Evolutionary conservation across 805 yeast genomes (phyloP).

Genomic region (Jamesozyma gamospora): DNA sequence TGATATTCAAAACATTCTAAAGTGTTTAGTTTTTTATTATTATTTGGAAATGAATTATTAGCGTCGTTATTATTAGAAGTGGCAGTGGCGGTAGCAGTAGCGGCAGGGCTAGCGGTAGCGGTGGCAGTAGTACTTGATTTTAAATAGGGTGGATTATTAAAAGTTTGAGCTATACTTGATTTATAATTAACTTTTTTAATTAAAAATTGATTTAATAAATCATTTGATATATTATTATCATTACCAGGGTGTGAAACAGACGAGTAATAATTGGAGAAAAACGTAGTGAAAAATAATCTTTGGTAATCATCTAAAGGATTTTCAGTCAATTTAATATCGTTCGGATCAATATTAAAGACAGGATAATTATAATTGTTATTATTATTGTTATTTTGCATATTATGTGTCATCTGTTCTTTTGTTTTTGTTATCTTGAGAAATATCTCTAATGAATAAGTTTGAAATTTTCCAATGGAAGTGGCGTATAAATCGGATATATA

Average conservation of each 20-base stretch:
- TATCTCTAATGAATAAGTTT: no score
- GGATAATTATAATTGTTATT: conserved; percentile 6
- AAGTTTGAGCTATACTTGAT: conserved; percentile 15
- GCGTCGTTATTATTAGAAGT: background rate
- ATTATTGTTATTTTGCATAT: background rate
- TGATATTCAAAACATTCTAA: conserved; percentile 25
- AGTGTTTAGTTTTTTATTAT: conserved; percentile 2
- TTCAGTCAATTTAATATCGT: conserved; percentile 11
- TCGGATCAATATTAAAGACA: conserved; percentile 10
- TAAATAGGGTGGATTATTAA: conserved; percentile 7
- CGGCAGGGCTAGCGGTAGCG: background rate
- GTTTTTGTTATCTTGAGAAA: no score
- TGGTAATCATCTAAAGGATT: conserved; percentile 28
- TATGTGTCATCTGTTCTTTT: background rate
- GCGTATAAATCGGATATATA: no score
- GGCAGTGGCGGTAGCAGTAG: background rate
- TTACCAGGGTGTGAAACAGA: background rate
- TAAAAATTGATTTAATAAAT: conserved; percentile 1
- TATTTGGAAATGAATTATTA: background rate
- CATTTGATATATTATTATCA: background rate
- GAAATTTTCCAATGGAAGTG: no score
- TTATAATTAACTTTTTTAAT: conserved; percentile 15
- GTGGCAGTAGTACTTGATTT: background rate
- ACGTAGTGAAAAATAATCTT: conserved; percentile 19
- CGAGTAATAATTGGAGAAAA: conserved; percentile 5